These are phyloP conservation scores for Oryza australiensis DNA, from an alignment of 176 grass and related monocot species.

Conservation along the genomic window DNA sequence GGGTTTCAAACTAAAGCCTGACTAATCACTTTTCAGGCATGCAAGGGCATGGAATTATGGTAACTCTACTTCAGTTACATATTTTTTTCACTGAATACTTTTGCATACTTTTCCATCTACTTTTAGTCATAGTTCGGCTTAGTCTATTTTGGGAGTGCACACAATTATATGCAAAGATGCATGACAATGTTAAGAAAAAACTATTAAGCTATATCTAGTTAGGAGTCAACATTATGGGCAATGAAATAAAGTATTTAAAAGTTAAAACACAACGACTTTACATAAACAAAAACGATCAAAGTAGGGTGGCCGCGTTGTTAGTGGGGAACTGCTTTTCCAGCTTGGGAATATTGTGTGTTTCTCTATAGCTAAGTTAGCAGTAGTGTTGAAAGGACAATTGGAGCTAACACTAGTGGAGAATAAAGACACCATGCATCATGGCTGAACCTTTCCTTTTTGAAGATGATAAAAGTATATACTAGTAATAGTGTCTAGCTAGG, in stretches of 20 bases:
- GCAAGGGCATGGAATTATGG: conserved; percentile 40
- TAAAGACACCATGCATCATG: conserved; percentile 37
- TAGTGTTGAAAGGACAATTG: conserved; percentile 24
- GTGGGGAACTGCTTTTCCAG: conserved; percentile 47
- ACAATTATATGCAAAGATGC: conserved; percentile 23
- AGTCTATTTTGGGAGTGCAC: conserved; percentile 21
- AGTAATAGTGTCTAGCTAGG: background rate
- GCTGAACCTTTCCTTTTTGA: conserved; percentile 39
- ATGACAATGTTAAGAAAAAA: background rate
- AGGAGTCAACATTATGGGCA: conserved; percentile 50
- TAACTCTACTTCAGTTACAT: background rate
- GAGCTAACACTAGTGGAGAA: conserved; percentile 48
- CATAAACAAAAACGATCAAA: conserved; percentile 37
- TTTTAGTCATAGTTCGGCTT: background rate
- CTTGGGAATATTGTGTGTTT: conserved; percentile 21
- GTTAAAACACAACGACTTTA: conserved; percentile 32
- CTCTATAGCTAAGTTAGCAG: conserved; percentile 39
- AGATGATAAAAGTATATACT: conserved; percentile 8
- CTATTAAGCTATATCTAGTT: conserved; percentile 13
- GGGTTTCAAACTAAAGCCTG: background rate
- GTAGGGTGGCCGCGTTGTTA: conserved; percentile 30
- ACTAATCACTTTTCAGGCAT: conserved; percentile 46
- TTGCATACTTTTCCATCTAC: background rate
- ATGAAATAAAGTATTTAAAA: conserved; percentile 35
- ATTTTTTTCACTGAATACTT: conserved; percentile 22